Base-by-base conservation (phyloP, 2,329 filamentous ascomycete genomes). In the Aspergillus sp. region DNA sequence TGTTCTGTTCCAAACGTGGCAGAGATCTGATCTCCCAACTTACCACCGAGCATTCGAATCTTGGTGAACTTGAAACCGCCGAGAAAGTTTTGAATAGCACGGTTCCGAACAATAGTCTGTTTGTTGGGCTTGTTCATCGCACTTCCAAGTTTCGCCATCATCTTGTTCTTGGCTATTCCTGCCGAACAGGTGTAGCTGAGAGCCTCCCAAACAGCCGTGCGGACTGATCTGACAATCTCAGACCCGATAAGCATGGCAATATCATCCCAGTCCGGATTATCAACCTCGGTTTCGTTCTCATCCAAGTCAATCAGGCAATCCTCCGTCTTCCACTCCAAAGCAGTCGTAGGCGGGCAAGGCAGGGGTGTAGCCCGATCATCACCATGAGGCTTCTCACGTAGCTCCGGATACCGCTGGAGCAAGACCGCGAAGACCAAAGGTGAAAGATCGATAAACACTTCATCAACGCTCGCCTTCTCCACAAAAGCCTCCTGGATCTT, bases 211-310 rank as follows among this genome's bases (percentile, higher is more conserved):
- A 99, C 84, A 54, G 85, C 82, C 23, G 82, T 81, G 54, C 95
- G 87, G 19, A 98, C 85, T 62, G 87, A 84, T 22, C 92, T 87
- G 38, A 97, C 88, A 69, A 98, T 95, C 72, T 97, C 93, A 2
- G 93, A 93, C 0, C 91, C 95, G 71, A 97, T 87, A 31, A 92
- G 82, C 74, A 96, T 91, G 17, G 87, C 91, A 66, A 98, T 85
- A 80, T 99, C 95, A 75, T 99, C 94, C 95, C 95, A 99, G 77
- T 99, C 95, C 1, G 92, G 92, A 71, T 96, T 90, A 68, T 90
- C 85, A 22, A 89, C 85, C 76, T 96, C 93, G 11, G 86, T 85
- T 63, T 93, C 86, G 25, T 82, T 81, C 45, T 87, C 83, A 66
- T 95, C 89, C 53, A 97, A 80, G 72, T 93, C 92, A 17, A 96